Percentiles rank a stretch among this genome's conserved stretches.
phyloP scores from a whole-genome alignment of 108 stramenopile genomes.

The Cyclotella baltica region DNA sequence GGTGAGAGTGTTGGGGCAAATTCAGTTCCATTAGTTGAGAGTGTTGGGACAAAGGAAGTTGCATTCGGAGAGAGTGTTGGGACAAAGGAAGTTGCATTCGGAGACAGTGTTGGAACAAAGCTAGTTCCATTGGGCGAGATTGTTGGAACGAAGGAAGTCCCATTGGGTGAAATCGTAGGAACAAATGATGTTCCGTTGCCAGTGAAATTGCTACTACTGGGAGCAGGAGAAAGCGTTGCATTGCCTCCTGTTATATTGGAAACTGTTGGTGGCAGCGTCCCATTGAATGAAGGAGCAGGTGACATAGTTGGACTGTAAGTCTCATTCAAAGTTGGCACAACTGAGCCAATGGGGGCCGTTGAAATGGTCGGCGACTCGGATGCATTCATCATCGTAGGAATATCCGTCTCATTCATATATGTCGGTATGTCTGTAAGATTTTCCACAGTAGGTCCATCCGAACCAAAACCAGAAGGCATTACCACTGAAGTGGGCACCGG shows the following conservation, averaged over 20 bases:
- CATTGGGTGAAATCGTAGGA: constrained; percentile 10
- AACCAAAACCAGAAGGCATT: not conserved
- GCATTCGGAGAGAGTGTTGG: not conserved
- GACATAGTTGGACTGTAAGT: not conserved
- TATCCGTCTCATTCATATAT: not conserved
- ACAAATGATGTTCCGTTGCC: not conserved
- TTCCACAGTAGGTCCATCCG: not conserved
- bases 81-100: not conserved
- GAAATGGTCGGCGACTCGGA: not conserved
- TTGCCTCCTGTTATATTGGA: not conserved
- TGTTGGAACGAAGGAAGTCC: not conserved
- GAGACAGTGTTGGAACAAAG: constrained; percentile 6
- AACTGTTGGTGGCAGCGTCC: not conserved
- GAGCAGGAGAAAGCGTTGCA: not conserved
- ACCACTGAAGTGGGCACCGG: not conserved
- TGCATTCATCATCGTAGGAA: not conserved
- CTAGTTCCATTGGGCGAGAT: too few relatives aligned
- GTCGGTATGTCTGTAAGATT: not conserved
- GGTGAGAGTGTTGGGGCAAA: not conserved
- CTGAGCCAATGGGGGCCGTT: not conserved
- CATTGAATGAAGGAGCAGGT: not conserved
- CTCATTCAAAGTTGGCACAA: not conserved
- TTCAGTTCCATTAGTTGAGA: not conserved
- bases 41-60: constrained; percentile 2
- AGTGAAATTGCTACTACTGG: constrained; percentile 6